Evolutionary conservation across 73 alveolate species (phyloP).

Genomic region (Blepharisma japonicum): DNA sequence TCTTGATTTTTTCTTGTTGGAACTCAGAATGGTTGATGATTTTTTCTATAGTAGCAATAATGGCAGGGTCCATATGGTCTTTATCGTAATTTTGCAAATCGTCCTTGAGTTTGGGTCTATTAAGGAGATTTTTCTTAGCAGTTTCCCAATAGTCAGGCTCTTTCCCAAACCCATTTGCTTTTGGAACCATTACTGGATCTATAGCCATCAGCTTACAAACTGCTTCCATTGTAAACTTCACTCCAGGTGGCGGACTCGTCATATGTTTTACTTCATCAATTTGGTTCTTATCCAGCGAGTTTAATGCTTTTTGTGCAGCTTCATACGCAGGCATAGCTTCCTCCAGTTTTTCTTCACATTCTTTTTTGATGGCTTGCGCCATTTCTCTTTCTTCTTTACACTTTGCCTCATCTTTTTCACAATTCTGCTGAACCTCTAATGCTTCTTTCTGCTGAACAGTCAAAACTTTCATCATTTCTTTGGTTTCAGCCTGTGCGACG

Average conservation of each 20-base stretch:
- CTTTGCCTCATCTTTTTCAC: constrained; percentile 49
- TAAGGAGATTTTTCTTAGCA: constrained; percentile 66
- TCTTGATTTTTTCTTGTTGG: constrained; percentile 66
- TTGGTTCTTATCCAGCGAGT: constrained; percentile 78
- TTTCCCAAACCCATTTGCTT: constrained; percentile 72
- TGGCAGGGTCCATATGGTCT: constrained; percentile 61
- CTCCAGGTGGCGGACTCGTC: constrained; percentile 81
- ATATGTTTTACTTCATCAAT: constrained; percentile 80
- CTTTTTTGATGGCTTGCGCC: constrained; percentile 67
- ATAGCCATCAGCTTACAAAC: constrained; percentile 82
- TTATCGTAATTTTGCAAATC: constrained; percentile 55
- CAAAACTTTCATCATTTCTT: constrained; percentile 35
- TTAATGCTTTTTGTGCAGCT: constrained; percentile 95
- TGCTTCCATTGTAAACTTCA: constrained; percentile 80
- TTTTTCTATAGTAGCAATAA: constrained; percentile 58
- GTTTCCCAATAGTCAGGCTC: constrained; percentile 85
- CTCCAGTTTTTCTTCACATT: constrained; percentile 82
- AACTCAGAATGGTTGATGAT: constrained; percentile 58
- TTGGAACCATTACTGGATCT: constrained; percentile 79
- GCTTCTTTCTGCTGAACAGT: constrained; percentile 69
- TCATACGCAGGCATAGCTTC: constrained; percentile 96
- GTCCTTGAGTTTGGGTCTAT: constrained; percentile 52
- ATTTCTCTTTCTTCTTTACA: constrained; percentile 55
- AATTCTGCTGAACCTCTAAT: constrained; percentile 40
- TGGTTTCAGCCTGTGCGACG: constrained; percentile 65